Evolutionary conservation across 441 rosid species (phyloP), one percentile per base, ranked within the genome.

Genomic region (Erodium chrysanthum): DNA sequence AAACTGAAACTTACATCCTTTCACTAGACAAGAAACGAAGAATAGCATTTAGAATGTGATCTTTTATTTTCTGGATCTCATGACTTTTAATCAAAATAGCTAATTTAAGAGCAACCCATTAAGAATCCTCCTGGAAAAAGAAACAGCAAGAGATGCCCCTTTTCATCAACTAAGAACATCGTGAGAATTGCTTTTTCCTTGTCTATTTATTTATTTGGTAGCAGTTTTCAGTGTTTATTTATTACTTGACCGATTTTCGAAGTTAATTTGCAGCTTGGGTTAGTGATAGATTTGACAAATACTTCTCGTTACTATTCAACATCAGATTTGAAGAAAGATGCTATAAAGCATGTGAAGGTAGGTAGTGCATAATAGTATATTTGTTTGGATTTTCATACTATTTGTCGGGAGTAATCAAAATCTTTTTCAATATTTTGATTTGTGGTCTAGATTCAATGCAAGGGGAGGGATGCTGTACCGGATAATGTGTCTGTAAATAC

Each of bases 261-360:
- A 67, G 23, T 64, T 58, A 61, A 18, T 42, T 73, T 64, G 33
- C 92, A 95, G 99, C 91, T 95, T 80, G 99, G 97, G 72, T 80
- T 92, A 71, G 99, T 95, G 79, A 92, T 95, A 72, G 99, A 95
- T 88, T 81, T 95, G 83, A 95, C 99, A 37, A 95, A 95, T 83
- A 92, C 99, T 54, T 77, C 82, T 37, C 96, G 96, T 60, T 92
- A 95, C 84, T 95, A 95, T 82, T 73, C 83, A 70, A 73, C 88
- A 12, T 10, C 72, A 33, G 98, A 92, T 77, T 79, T 95, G 83
- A 89, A 87, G 86, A 90, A 83, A 74, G 98, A 94, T 25, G 92
- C 91, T 68, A 91, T 95, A 70, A 91, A 95, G 79, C 83, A 95
- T 78, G 89, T 95, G 70, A 95, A 92, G 96, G 99, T 88, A 70